Percentiles rank a stretch among this genome's conserved stretches.
phyloP scores from a whole-genome alignment of 2,329 filamentous ascomycete genomes.

The Monosporascus sp. region DNA sequence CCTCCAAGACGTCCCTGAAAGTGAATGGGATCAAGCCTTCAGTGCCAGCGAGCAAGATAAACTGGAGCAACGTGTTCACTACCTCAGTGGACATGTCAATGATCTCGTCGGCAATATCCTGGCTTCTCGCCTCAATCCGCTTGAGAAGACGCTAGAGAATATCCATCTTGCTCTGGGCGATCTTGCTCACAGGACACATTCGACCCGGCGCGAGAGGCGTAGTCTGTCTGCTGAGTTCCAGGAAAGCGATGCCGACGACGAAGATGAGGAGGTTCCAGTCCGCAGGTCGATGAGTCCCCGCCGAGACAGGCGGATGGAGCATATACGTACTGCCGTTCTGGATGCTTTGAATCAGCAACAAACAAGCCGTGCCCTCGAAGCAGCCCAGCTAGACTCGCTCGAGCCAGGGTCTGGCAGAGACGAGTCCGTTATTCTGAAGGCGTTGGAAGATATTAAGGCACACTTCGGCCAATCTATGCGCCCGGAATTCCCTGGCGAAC shows the following conservation, averaged over 20 bases:
- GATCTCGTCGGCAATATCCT: conserved; percentile 75
- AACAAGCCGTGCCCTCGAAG: conserved; percentile 30
- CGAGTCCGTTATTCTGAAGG: conserved; percentile 56
- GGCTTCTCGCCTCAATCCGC: conserved; percentile 68
- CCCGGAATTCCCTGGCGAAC: conserved; percentile 41
- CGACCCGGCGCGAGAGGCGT: conserved; percentile 54
- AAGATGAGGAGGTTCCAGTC: conserved; percentile 66
- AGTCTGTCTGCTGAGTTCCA: conserved; percentile 65
- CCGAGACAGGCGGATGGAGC: conserved; percentile 74
- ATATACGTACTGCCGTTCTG: conserved; percentile 66
- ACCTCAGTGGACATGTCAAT: conserved; percentile 90
- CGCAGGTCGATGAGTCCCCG: conserved; percentile 72
- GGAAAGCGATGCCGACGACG: conserved; percentile 91
- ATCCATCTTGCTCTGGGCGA: conserved; percentile 67
- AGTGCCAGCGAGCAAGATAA: conserved; percentile 80
- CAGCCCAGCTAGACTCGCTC: conserved; percentile 20
- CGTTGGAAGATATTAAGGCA: conserved; percentile 58
- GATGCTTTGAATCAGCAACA: conserved; percentile 66
- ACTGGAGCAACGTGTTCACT: conserved; percentile 71
- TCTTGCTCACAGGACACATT: conserved; percentile 49
- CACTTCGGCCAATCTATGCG: conserved; percentile 42
- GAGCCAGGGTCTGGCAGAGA: conserved; percentile 26
- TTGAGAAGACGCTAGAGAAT: conserved; percentile 71
- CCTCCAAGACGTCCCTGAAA: conserved; percentile 61
- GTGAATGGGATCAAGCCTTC: conserved; percentile 89